Evolutionary conservation across 192 early-diverging fungal genomes (phyloP).

Genomic region (Mortierella alpina): DNA sequence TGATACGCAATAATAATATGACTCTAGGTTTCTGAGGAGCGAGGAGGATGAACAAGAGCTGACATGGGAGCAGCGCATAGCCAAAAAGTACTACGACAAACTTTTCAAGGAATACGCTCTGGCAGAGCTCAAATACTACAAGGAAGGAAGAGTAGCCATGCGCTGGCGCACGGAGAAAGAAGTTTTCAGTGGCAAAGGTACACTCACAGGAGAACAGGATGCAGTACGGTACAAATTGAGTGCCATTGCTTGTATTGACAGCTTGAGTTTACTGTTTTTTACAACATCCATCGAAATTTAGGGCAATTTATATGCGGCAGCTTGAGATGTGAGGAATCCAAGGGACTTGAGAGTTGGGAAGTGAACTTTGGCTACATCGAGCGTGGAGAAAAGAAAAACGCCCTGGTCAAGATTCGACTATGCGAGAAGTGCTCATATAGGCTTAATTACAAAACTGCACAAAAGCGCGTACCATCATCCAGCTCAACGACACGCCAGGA

Average conservation of each 20-base stretch:
- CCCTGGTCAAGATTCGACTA: slow-evolving; percentile 83
- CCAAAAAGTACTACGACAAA: slow-evolving; percentile 87
- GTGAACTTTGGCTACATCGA: slow-evolving; percentile 89
- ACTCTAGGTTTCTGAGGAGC: slow-evolving; percentile 67
- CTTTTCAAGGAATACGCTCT: slow-evolving; percentile 89
- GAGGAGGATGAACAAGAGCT: slow-evolving; percentile 60
- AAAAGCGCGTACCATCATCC: slow-evolving; percentile 43
- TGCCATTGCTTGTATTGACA: background rate
- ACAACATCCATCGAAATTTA: slow-evolving; percentile 16
- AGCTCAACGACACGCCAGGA: background rate
- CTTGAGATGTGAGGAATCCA: slow-evolving; percentile 58
- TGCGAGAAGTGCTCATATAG: slow-evolving; percentile 76
- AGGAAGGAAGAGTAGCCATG: slow-evolving; percentile 65
- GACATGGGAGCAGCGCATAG: slow-evolving; percentile 79
- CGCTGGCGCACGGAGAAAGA: slow-evolving; percentile 79
- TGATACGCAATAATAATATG: too few species aligned
- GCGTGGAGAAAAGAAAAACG: slow-evolving; percentile 77
- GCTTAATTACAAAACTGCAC: slow-evolving; percentile 78
- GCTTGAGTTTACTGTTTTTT: background rate
- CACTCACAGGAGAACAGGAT: too few species aligned
- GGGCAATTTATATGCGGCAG: slow-evolving; percentile 82
- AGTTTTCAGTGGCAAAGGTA: slow-evolving; percentile 74
- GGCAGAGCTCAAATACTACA: slow-evolving; percentile 77
- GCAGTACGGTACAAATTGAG: background rate
- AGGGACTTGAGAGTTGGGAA: slow-evolving; percentile 80